Conservation (phyloP, 2,329 filamentous ascomycete genomes). For the Stachybotrys chartarum region DNA sequence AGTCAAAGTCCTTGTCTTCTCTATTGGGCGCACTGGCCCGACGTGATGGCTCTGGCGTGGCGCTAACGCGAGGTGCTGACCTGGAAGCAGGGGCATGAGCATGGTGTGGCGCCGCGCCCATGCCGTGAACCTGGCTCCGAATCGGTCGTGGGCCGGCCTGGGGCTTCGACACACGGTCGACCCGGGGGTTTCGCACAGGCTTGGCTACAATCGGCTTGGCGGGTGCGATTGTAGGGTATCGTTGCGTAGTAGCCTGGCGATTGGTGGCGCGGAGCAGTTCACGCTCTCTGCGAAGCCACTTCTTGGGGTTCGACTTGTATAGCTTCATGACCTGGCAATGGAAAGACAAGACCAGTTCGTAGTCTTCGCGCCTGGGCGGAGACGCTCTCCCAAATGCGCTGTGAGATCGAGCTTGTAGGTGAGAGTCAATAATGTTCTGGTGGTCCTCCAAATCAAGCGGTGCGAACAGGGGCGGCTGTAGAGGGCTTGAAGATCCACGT, state of each 20-base stretch:
- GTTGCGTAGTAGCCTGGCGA: slow-evolving; percentile 32
- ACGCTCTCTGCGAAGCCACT: slow-evolving; percentile 45
- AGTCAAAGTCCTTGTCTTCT: slow-evolving; percentile 74
- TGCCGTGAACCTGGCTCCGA: slow-evolving; percentile 16
- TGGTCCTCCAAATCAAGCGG: slow-evolving; percentile 31
- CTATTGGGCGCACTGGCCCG: slow-evolving; percentile 57
- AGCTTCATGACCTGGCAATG: slow-evolving; percentile 43
- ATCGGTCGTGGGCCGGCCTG: slow-evolving; percentile 26
- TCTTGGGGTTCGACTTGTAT: slow-evolving; percentile 33
- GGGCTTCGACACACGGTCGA: slow-evolving; percentile 29
- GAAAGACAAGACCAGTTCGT: slow-evolving; percentile 46
- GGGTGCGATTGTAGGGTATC: slow-evolving; percentile 33
- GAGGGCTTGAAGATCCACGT: slow-evolving; percentile 25
- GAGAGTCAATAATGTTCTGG: slow-evolving; percentile 41
- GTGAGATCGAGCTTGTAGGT: slow-evolving; percentile 36
- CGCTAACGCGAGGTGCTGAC: slow-evolving; percentile 29
- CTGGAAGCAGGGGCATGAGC: slow-evolving; percentile 16
- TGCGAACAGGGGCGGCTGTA: slow-evolving; percentile 44
- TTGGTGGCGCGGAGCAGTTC: slow-evolving; percentile 38
- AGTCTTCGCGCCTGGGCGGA: slow-evolving; percentile 46
- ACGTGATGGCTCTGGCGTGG: slow-evolving; percentile 42
- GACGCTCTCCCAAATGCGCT: slow-evolving; percentile 33
- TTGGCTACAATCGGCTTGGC: slow-evolving; percentile 28
- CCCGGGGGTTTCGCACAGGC: slow-evolving; percentile 18
- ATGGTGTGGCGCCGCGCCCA: slow-evolving; percentile 11